Conservation (phyloP, 164 flowering plant species). For the Piper longum region DNA sequence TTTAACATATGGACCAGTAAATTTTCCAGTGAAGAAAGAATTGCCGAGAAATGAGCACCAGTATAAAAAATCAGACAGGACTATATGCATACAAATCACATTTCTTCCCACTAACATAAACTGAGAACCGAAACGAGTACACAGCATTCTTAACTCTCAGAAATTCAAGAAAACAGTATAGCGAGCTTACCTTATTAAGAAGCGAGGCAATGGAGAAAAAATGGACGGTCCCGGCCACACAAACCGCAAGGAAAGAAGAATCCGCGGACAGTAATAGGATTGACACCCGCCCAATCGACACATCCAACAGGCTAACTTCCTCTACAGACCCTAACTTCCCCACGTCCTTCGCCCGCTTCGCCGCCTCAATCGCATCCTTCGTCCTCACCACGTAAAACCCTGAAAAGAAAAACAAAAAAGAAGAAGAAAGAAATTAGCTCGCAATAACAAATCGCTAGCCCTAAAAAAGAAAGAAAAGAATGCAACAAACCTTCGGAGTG, state of each 20-base stretch:
- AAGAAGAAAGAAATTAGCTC: not conserved
- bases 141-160: no score
- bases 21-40: not conserved
- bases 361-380: slow-evolving; percentile 46
- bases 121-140: not conserved
- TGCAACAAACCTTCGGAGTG: slow-evolving; percentile 35
- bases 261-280: slow-evolving; percentile 51
- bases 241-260: slow-evolving; percentile 46
- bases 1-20: not conserved
- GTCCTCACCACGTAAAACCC: slow-evolving; percentile 73
- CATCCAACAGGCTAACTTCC: slow-evolving; percentile 52
- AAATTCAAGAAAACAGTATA: not conserved
- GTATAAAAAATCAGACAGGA: not conserved
- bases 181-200: slow-evolving; percentile 45
- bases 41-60: not conserved
- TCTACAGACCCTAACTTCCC: slow-evolving; percentile 24
- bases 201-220: slow-evolving; percentile 43
- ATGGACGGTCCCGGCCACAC: slow-evolving; percentile 30
- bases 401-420: slow-evolving; percentile 5
- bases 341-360: slow-evolving; percentile 35
- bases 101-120: not conserved
- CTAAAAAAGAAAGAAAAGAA: not conserved
- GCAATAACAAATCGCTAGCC: not conserved
- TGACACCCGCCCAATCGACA: slow-evolving; percentile 38
- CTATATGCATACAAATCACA: not conserved